Evolutionary conservation across 2,329 filamentous ascomycete genomes (phyloP).

Genomic region (Fusarium vanettenii): DNA sequence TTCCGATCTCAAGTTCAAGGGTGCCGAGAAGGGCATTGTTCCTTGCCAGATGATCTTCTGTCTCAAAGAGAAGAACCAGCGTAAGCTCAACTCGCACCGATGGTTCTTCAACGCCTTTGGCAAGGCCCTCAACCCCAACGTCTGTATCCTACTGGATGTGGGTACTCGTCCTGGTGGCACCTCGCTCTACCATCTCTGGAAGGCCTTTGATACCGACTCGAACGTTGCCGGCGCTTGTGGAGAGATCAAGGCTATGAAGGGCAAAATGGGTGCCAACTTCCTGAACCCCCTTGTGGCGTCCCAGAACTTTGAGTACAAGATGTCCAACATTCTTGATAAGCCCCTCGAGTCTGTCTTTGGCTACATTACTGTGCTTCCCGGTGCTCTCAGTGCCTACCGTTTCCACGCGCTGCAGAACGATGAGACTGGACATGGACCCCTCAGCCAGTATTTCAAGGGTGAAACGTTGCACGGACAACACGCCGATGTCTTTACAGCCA

Average conservation of each 20-base stretch:
- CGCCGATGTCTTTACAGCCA: conserved; percentile 96
- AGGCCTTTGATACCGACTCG: conserved; percentile 97
- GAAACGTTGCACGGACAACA: conserved; percentile 96
- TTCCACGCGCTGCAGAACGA: conserved; percentile 98
- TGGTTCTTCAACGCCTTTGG: conserved; percentile 99
- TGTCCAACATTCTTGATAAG: conserved; percentile 99
- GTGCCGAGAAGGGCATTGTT: conserved; percentile 98
- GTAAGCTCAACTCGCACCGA: conserved; percentile 97
- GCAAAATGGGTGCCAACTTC: conserved; percentile 82
- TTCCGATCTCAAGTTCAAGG: conserved; percentile 97
- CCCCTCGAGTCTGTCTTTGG: conserved; percentile 97
- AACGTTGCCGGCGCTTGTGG: conserved; percentile 97
- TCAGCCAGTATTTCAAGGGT: conserved; percentile 99
- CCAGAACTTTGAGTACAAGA: conserved; percentile 99
- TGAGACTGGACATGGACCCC: conserved; percentile 90
- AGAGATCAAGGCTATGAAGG: conserved; percentile 98
- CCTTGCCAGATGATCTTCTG: conserved; percentile 99
- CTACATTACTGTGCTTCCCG: conserved; percentile 96
- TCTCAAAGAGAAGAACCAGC: conserved; percentile 95
- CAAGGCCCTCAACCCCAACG: conserved; percentile 89
- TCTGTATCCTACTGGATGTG: conserved; percentile 96
- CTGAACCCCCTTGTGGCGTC: conserved; percentile 95
- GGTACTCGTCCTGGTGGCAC: conserved; percentile 91
- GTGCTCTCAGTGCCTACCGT: conserved; percentile 93
- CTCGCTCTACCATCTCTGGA: conserved; percentile 98